These are phyloP conservation scores for Phialophora verrucosa DNA, from an alignment of 2,329 filamentous ascomycete genomes.

Conservation along the genomic window DNA sequence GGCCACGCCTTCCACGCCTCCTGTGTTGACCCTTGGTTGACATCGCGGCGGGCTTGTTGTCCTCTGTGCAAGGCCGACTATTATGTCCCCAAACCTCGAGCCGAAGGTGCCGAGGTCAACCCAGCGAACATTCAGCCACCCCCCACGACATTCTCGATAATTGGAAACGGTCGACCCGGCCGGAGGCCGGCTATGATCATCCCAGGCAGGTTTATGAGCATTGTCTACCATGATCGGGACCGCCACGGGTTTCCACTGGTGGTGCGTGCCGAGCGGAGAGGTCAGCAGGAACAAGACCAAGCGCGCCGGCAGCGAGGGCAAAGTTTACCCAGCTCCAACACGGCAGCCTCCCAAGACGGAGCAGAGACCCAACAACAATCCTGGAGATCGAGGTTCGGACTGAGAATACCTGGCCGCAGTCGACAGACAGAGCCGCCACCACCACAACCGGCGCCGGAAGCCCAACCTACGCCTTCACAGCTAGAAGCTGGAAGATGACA, in stretches of 20 bases:
- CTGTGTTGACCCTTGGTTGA: slow-evolving; percentile 96
- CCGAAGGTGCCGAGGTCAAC: slow-evolving; percentile 53
- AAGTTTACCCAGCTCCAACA: slow-evolving; percentile 13
- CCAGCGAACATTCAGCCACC: slow-evolving; percentile 20
- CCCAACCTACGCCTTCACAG: slow-evolving; percentile 33
- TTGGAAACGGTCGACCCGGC: slow-evolving; percentile 47
- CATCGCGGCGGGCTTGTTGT: slow-evolving; percentile 90
- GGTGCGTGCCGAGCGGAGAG: slow-evolving; percentile 34
- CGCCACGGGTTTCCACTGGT: slow-evolving; percentile 38
- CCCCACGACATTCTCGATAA: slow-evolving; percentile 41
- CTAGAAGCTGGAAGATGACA: slow-evolving; percentile 35
- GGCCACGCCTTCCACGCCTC: slow-evolving; percentile 98
- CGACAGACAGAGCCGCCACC: slow-evolving; percentile 14
- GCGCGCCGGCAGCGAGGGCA: slow-evolving; percentile 14
- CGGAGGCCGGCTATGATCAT: slow-evolving; percentile 46
- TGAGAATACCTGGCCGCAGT: slow-evolving; percentile 23
- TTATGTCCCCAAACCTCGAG: slow-evolving; percentile 88
- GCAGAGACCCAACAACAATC: slow-evolving; percentile 6
- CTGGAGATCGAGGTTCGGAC: slow-evolving; percentile 26
- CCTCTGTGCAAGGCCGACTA: slow-evolving; percentile 98
- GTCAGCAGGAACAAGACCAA: slow-evolving; percentile 22
- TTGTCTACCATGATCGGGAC: slow-evolving; percentile 40
- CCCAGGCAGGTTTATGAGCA: slow-evolving; percentile 46
- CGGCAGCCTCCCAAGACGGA: slow-evolving; percentile 5
- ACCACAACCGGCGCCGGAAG: slow-evolving; percentile 23